These are phyloP conservation scores for Phoenix roebelenii DNA, from an alignment of 176 grass and related monocot species.

Conservation along the genomic window DNA sequence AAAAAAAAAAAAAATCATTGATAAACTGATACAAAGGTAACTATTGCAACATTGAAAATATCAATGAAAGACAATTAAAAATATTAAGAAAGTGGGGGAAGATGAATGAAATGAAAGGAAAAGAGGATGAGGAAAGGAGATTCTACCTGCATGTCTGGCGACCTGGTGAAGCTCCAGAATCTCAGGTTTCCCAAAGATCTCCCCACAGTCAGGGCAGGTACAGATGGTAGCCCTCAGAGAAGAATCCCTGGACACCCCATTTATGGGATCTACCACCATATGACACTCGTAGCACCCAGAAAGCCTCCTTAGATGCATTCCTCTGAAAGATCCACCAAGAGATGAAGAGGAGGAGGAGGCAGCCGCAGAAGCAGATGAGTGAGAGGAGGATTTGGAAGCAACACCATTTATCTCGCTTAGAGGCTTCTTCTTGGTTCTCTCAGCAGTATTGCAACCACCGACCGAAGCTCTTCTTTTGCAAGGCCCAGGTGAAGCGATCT, in stretches of 20 bases:
- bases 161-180: constrained; percentile 66
- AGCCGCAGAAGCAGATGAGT: constrained; percentile 9
- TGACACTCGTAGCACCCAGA: constrained; percentile 98
- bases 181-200: constrained; percentile 66
- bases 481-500: constrained; percentile 5
- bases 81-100: too few species aligned
- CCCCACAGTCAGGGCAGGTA: constrained; percentile 76
- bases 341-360: constrained; percentile 37
- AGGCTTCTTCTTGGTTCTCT: constrained; percentile 48
- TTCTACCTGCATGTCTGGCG: constrained; percentile 63
- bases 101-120: background rate
- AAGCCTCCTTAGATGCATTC: constrained; percentile 54
- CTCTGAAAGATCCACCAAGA: constrained; percentile 48
- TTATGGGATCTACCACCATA: constrained; percentile 62
- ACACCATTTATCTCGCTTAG: constrained; percentile 21
- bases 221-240: constrained; percentile 46
- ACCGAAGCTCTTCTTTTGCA: constrained; percentile 64
- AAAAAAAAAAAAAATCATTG: too few species aligned
- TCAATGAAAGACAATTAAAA: too few species aligned
- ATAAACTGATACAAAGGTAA: too few species aligned
- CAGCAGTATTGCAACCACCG: constrained; percentile 27
- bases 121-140: background rate
- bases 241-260: constrained; percentile 31
- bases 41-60: too few species aligned
- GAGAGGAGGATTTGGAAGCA: constrained; percentile 8